Base-by-base conservation (phyloP, 306 rosid genomes). In the Medicago ruthenica region DNA sequence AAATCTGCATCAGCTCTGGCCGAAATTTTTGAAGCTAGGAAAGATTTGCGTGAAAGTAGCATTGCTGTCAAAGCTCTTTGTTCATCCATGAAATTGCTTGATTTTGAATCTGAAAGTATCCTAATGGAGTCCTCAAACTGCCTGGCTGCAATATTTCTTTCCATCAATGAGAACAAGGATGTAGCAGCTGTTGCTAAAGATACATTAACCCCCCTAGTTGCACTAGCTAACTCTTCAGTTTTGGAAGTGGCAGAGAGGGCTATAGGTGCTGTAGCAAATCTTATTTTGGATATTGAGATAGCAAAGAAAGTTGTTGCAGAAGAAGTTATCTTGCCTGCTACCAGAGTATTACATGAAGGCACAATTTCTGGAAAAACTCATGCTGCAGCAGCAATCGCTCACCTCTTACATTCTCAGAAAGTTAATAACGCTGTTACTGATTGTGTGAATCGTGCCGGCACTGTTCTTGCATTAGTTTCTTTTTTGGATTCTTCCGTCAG, bases 331-430 rank as follows among this genome's bases (percentile, higher is more conserved):
- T 79, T 92, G 75, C 96, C 97, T 37, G 98, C 98, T 67, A 90
- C 98, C 37, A 88, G 93, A 88, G 93, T 94, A 72, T 80, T 94
- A 81, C 82, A 76, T 39, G 96, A 94, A 85, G 97, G 98, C 79
- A 81, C 97, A 17, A 59, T 85, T 42, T 86, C 87, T 24, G 96
- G 98, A 65, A 92, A 95, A 83, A 75, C 91, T 76, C 93, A 84
- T 82, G 96, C 98, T 64, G 97, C 98, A 76, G 96, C 98, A 47
- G 98, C 93, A 48, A 89, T 92, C 80, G 93, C 97, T 66, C 97
- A 97, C 78, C 85, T 95, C 74, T 87, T 95, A 72, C 92, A 84
- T 75, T 92, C 89, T 83, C 93, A 86, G 21, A 71, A 67, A 85
- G 87, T 90, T 78, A 93, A 92, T 77, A 21, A 71, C 76, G 86